Percentiles rank a stretch among this genome's conserved stretches.
These are phyloP conservation scores for Komagataella kurtzmanii DNA, from an alignment of 805 yeast genomes.

Conservation along the genomic window DNA sequence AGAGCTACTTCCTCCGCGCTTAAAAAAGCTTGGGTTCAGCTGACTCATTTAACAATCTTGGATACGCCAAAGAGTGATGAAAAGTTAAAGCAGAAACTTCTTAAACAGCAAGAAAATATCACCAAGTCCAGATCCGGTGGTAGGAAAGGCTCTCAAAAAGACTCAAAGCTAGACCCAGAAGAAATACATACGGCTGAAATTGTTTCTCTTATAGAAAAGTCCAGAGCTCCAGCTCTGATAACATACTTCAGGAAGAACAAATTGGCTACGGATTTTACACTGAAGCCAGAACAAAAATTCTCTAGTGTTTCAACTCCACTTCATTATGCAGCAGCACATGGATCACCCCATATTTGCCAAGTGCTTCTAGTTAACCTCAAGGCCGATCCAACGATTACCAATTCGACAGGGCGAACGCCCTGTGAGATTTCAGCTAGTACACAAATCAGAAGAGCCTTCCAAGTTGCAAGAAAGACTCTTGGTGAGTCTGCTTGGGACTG, in stretches of 20 bases:
- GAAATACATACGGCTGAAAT: slow-evolving; percentile 48
- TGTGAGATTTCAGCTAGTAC: slow-evolving; percentile 45
- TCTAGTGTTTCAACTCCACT: slow-evolving; percentile 55
- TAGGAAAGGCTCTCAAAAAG: slow-evolving; percentile 3
- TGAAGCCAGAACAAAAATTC: slow-evolving; percentile 44
- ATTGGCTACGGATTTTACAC: slow-evolving; percentile 33
- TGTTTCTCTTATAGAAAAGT: slow-evolving; percentile 46
- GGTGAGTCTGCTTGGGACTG: slow-evolving; percentile 67
- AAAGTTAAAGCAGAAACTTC: slow-evolving; percentile 12
- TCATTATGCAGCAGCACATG: slow-evolving; percentile 64
- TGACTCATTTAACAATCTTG: slow-evolving; percentile 43
- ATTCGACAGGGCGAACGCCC: slow-evolving; percentile 46
- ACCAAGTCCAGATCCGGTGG: slow-evolving; percentile 9
- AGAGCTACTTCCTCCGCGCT: slow-evolving; percentile 77
- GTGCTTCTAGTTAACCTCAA: slow-evolving; percentile 48
- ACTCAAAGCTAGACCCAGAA: slow-evolving; percentile 9
- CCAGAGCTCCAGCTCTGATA: slow-evolving; percentile 64
- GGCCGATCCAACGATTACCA: slow-evolving; percentile 53
- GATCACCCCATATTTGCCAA: slow-evolving; percentile 53
- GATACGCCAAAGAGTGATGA: slow-evolving; percentile 38
- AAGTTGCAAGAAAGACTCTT: slow-evolving; percentile 46
- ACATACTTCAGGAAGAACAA: slow-evolving; percentile 46
- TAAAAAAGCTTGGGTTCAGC: slow-evolving; percentile 71
- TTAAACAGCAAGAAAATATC: slow-evolving; percentile 17
- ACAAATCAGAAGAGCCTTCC: slow-evolving; percentile 42